Evolutionary conservation across 2,329 filamentous ascomycete species (phyloP).

Genomic region (Claviceps sp.): DNA sequence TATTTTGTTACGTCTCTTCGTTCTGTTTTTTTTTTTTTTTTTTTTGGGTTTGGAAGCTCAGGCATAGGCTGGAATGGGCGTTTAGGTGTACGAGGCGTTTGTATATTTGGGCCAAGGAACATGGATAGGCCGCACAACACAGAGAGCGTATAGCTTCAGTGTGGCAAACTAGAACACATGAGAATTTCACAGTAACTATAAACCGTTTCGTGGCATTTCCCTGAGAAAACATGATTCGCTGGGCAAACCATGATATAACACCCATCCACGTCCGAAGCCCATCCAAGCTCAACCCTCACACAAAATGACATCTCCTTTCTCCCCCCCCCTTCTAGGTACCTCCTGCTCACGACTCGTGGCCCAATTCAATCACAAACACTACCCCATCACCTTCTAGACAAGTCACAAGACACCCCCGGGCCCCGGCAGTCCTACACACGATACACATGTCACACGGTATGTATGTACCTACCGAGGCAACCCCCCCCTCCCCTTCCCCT

Average conservation of each 20-base stretch:
- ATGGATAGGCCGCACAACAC: neutral
- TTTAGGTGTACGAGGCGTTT: neutral
- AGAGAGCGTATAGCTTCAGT: neutral
- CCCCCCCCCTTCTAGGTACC: neutral
- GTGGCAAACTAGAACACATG: neutral
- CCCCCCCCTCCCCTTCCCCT: constrained; percentile 2
- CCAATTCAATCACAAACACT: neutral
- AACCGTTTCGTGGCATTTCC: too few relatives aligned
- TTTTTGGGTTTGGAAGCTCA: neutral
- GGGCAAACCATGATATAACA: too few relatives aligned
- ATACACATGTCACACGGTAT: neutral
- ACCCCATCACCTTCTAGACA: neutral
- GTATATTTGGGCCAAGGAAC: neutral
- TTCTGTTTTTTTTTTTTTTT: neutral
- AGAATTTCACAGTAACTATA: neutral
- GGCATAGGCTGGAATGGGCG: neutral
- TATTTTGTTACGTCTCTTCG: neutral
- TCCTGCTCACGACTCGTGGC: neutral
- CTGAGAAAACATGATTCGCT: neutral
- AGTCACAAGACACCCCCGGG: too few relatives aligned
- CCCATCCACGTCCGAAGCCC: neutral
- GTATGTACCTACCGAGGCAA: neutral
- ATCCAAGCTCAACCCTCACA: neutral
- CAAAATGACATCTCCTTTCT: neutral
- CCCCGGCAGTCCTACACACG: too few relatives aligned